Conservation (phyloP, 768 basidiomycete species). For the Hericium erinaceus region DNA sequence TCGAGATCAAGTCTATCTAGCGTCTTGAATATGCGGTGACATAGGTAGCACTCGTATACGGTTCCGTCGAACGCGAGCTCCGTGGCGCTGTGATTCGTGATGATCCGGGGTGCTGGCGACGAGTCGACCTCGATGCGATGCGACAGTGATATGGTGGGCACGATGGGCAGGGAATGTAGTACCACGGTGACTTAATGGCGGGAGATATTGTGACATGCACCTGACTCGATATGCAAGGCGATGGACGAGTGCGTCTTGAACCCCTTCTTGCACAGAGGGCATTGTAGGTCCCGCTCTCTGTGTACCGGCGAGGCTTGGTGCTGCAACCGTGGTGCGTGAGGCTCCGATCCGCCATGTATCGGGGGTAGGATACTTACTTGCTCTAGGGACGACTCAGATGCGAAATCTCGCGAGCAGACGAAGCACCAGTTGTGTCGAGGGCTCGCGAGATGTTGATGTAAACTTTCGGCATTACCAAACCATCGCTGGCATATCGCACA, state of each 20-base stretch:
- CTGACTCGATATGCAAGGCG: slow-evolving; percentile 32
- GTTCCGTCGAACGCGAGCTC: slow-evolving; percentile 30
- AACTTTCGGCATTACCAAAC: not conserved
- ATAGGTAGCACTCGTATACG: slow-evolving; percentile 57
- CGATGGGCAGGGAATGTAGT: slow-evolving; percentile 24
- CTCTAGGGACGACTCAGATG: not conserved
- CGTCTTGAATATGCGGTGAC: slow-evolving; percentile 32
- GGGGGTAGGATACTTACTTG: not conserved
- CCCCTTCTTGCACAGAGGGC: slow-evolving; percentile 24
- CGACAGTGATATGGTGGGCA: slow-evolving; percentile 27
- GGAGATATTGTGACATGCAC: slow-evolving; percentile 24
- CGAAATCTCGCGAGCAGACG: not conserved
- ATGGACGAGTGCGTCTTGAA: slow-evolving; percentile 30
- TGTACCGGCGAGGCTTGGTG: slow-evolving; percentile 14
- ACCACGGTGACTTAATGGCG: slow-evolving; percentile 29
- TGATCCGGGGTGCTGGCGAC: not conserved
- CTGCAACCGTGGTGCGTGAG: not conserved
- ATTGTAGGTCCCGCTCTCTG: slow-evolving; percentile 17
- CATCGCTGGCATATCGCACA: not conserved
- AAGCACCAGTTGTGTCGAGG: not conserved
- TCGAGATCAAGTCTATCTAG: slow-evolving; percentile 47
- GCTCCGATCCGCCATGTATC: not conserved
- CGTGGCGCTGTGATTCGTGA: slow-evolving; percentile 21
- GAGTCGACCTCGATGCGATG: slow-evolving; percentile 17
- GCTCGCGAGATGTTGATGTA: not conserved